Conservation (phyloP, 1,284 basidiomycete genomes). For the Tremellales sp. region DNA sequence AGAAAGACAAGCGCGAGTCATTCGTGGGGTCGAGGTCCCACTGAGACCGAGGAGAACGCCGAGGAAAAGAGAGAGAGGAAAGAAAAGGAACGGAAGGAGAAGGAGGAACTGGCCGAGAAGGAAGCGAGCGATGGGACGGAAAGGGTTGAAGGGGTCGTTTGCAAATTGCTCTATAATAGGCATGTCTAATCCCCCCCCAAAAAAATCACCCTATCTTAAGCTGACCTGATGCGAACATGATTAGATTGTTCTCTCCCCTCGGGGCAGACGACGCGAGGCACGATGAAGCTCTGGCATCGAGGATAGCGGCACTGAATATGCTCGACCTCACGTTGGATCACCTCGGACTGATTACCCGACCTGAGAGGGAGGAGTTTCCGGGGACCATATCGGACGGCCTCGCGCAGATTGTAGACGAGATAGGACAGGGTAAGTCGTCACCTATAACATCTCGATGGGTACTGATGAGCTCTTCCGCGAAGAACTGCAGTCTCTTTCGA, state of each 20-base stretch:
- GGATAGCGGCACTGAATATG: constrained; percentile 85
- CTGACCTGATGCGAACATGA: not conserved
- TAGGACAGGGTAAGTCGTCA: constrained; percentile 65
- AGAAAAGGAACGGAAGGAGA: constrained; percentile 22
- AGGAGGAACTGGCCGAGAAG: constrained; percentile 48
- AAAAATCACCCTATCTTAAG: not conserved
- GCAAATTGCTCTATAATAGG: constrained; percentile 69
- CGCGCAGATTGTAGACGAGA: constrained; percentile 62
- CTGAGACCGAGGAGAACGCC: constrained; percentile 23
- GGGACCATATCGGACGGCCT: constrained; percentile 56
- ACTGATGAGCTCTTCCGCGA: constrained; percentile 3
- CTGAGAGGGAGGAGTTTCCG: constrained; percentile 48
- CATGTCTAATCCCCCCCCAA: constrained; percentile 30
- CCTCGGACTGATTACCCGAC: constrained; percentile 70
- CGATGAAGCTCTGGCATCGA: constrained; percentile 79
- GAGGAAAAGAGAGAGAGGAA: constrained; percentile 39
- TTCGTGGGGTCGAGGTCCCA: constrained; percentile 4
- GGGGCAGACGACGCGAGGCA: constrained; percentile 75
- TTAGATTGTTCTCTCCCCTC: constrained; percentile 61
- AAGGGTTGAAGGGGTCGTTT: constrained; percentile 65
- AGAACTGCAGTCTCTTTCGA: constrained; percentile 69
- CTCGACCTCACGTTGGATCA: constrained; percentile 80
- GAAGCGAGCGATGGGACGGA: constrained; percentile 56
- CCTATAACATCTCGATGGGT: constrained; percentile 3
- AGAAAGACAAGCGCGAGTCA: constrained; percentile 33